Evolutionary conservation across 148 eudicot species (phyloP).

Genomic region (Rhododendron molle): DNA sequence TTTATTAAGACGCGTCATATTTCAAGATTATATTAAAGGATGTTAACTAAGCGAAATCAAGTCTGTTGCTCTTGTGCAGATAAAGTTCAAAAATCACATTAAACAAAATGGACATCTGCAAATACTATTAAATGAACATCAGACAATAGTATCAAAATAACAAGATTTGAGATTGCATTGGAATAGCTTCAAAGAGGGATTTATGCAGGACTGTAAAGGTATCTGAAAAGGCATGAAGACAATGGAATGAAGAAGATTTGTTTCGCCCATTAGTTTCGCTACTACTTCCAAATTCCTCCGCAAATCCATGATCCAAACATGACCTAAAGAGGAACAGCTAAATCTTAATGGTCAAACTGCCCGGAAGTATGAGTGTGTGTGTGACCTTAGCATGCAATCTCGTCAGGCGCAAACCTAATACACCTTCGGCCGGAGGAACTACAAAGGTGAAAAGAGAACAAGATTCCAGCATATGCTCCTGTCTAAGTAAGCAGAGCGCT

Average conservation of each 20-base stretch:
- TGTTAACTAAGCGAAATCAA: neutral
- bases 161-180: neutral
- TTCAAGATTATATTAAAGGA: neutral
- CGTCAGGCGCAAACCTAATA: neutral
- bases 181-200: neutral
- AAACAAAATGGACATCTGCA: neutral
- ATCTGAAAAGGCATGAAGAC: neutral
- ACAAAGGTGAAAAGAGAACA: neutral
- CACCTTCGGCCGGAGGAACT: neutral
- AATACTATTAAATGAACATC: neutral
- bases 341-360: neutral
- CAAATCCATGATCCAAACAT: neutral
- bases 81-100: neutral
- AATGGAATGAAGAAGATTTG: neutral
- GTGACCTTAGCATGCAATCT: neutral
- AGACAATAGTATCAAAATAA: neutral
- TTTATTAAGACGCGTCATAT: neutral
- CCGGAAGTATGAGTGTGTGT: neutral
- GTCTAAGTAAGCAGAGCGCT: neutral
- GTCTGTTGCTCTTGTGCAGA: neutral
- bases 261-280: neutral
- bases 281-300: neutral
- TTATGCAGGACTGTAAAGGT: neutral
- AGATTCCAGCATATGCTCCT: neutral
- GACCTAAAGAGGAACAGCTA: neutral